Conservation (phyloP, 2,329 filamentous ascomycete species). For the Tothia fuscella region DNA sequence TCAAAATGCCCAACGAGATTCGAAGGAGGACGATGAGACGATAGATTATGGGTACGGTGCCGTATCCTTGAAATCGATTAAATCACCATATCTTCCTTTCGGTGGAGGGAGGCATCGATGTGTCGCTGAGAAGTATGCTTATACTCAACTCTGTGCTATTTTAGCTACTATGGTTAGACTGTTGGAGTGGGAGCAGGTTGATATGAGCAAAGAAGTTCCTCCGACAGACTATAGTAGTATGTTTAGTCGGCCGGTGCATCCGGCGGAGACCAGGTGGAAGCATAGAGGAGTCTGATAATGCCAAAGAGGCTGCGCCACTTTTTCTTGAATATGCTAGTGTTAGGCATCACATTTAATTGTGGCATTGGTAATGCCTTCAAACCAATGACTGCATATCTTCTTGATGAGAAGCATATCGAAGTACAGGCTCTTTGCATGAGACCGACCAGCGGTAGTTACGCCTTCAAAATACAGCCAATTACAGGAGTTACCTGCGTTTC, state of each 20-base stretch:
- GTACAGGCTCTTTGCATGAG: too few relatives aligned
- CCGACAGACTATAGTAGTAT: slow-evolving; percentile 43
- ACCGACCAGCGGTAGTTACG: too few relatives aligned
- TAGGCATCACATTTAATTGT: too few relatives aligned
- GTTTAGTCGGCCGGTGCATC: slow-evolving; percentile 11
- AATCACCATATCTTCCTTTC: slow-evolving; percentile 79
- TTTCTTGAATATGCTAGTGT: too few relatives aligned
- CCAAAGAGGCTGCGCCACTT: too few relatives aligned
- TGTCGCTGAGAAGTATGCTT: slow-evolving; percentile 88
- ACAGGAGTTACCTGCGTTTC: too few relatives aligned
- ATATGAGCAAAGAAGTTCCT: slow-evolving; percentile 51
- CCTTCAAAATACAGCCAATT: too few relatives aligned
- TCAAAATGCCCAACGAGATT: slow-evolving; percentile 23
- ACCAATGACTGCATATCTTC: too few relatives aligned
- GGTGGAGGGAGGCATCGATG: slow-evolving; percentile 80
- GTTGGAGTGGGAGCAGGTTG: slow-evolving; percentile 62
- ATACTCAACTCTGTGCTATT: slow-evolving; percentile 74
- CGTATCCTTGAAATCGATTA: slow-evolving; percentile 73
- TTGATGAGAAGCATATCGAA: too few relatives aligned
- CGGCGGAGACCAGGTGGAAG: slow-evolving; percentile 10
- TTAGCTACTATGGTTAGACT: slow-evolving; percentile 57
- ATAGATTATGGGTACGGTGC: slow-evolving; percentile 82
- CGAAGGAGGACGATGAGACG: slow-evolving; percentile 49
- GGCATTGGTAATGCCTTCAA: too few relatives aligned
- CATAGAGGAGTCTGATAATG: not conserved